A percentile compares a stretch with the other conserved stretches of the same genome.
Conservation (phyloP, 495 filamentous ascomycete genomes). For the Clohesyomyces aquaticus region DNA sequence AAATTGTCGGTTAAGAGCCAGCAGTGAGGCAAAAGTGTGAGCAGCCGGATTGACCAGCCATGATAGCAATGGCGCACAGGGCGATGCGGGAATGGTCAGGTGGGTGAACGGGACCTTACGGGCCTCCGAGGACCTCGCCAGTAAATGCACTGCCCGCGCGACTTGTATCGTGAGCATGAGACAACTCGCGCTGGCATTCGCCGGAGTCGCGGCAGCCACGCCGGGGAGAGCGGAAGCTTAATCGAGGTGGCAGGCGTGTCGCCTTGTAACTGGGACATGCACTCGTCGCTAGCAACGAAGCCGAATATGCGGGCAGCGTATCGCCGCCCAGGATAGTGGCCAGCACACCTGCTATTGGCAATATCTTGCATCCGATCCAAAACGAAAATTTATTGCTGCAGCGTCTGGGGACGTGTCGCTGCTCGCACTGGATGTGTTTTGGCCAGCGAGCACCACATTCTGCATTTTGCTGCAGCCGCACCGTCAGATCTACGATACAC, state of each 20-base stretch:
- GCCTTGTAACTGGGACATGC: slow-evolving; percentile 18
- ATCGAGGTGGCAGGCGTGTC: slow-evolving; percentile 30
- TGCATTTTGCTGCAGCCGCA: slow-evolving; percentile 24
- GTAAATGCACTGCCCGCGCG: slow-evolving; percentile 29
- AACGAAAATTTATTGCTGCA: slow-evolving; percentile 27
- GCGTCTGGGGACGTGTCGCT: slow-evolving; percentile 28
- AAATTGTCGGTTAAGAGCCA: slow-evolving; percentile 9
- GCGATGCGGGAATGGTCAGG: slow-evolving; percentile 18
- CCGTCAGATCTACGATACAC: slow-evolving; percentile 21
- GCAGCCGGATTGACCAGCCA: slow-evolving; percentile 11
- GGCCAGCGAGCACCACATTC: slow-evolving; percentile 3
- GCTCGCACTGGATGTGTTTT: slow-evolving; percentile 21
- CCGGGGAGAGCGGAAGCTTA: slow-evolving; percentile 23
- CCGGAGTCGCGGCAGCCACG: slow-evolving; percentile 6
- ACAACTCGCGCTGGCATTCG: slow-evolving; percentile 34
- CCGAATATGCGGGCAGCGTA: slow-evolving; percentile 37
- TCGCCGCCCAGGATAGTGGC: slow-evolving; percentile 14
- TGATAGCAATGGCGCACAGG: slow-evolving; percentile 29
- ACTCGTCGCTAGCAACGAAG: not conserved
- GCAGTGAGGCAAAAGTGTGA: slow-evolving; percentile 27
- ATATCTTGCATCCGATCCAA: not conserved
- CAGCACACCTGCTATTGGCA: slow-evolving; percentile 23
- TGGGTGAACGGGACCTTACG: slow-evolving; percentile 2
- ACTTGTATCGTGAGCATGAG: slow-evolving; percentile 26
- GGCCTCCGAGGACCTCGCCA: slow-evolving; percentile 25